Evolutionary conservation across 108 stramenopile species (phyloP), one percentile per base, ranked within the genome.

Genomic region (Cyclotella kingstonii): DNA sequence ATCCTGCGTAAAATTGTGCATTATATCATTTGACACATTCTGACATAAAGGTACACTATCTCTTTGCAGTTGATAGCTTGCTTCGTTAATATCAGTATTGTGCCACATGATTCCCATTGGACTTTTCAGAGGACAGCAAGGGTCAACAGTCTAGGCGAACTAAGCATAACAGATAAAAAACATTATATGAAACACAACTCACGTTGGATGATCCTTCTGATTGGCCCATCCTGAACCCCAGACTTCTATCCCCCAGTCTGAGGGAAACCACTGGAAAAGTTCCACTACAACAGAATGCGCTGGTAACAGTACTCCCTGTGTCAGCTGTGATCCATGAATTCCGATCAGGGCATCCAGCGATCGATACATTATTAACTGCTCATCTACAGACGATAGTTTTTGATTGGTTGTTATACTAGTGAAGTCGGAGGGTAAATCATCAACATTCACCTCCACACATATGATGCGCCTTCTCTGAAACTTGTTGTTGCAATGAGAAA

Each of bases 301-400:
- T 21, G 54, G 44, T 69, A 77, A 71, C 33, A 64, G 51, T 8
- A 77, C 42, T 0, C 68, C 76, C 33, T 77, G 68, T 1, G 76
- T 70, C 57, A 77, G 18, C 33, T 69, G 68, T 10, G 69, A 62
- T 12, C 76, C 76, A 71, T 77, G 76, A 30, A 77, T 77, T 8
- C 76, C 76, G 18, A 71, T 60, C 12, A 71, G 52, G 4, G 41
- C 76, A 66, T 70, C 50, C 5, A 77, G 40, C 11, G 63, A 50
- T 49, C 40, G 68, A 41, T 77, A 68, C 14, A 58, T 33, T 18
- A 69, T 53, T 7, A 70, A 15, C 29, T 77, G 76, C 15, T 66
- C 60, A 29, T 49, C 40, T 5, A 56, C 21, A 4, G 34, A n/a
- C 12, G 56, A 39, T 34, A 65, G 23, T 15, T 35, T 23, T 25